These are phyloP conservation scores for Acer negundo DNA, from an alignment of 345 rosid species.

Conservation along the genomic window DNA sequence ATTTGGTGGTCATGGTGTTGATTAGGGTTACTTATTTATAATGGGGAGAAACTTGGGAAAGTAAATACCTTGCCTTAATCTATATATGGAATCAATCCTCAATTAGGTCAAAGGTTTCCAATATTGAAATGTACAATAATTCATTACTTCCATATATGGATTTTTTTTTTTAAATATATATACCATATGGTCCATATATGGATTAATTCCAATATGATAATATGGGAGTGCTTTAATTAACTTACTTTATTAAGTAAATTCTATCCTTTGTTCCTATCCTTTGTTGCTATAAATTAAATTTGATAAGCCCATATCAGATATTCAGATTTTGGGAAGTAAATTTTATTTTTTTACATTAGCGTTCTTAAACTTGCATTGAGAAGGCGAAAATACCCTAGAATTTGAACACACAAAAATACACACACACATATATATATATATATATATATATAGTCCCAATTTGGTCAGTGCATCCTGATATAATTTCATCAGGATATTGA, in stretches of 20 bases:
- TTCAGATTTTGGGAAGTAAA: background rate
- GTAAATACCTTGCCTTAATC: background rate
- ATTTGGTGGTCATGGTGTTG: background rate
- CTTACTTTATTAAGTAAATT: background rate
- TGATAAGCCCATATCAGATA: background rate
- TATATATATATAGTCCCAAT: too few relatives aligned
- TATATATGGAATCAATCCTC: background rate
- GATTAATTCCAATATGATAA: background rate
- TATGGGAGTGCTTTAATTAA: background rate
- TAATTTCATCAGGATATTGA: too few relatives aligned
- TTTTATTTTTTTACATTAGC: too few relatives aligned
- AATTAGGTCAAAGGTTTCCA: background rate
- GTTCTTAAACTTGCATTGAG: too few relatives aligned
- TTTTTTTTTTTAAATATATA: too few relatives aligned
- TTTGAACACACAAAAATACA: too few relatives aligned
- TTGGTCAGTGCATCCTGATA: too few relatives aligned
- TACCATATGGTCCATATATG: too few relatives aligned
- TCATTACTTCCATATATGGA: conserved; percentile 10
- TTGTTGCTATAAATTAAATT: conserved; percentile 8
- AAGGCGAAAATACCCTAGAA: too few relatives aligned
- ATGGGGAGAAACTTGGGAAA: background rate
- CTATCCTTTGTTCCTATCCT: conserved; percentile 1
- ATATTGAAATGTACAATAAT: conserved; percentile 10
- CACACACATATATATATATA: too few relatives aligned
- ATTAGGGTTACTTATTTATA: too few relatives aligned